Evolutionary conservation across 495 filamentous ascomycete genomes (phyloP), one percentile per base, ranked within the genome.

Genomic region (Trichoderma erinaceum): DNA sequence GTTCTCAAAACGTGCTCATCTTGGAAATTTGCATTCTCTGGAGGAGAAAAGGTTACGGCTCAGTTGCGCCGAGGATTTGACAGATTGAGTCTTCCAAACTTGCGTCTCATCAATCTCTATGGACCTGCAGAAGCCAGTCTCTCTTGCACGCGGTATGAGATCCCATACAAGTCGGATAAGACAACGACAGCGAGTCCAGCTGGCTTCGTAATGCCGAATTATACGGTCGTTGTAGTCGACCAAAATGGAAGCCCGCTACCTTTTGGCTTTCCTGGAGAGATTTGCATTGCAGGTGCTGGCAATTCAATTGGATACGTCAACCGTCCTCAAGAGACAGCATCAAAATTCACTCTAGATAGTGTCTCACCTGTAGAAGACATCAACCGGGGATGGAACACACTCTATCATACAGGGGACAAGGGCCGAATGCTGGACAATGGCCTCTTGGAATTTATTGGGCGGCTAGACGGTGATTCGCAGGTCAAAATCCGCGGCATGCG

Each of bases 401-500:
- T 82, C 69, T 76, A 83, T 66, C 74, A 75, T 0, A 82, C 80
- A 0, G 80, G 83, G 2, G 82, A 86, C 65, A 66, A 66, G 0
- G 80, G 78, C 2, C 71, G 68, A 15, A 64, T 80, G 5, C 64
- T 46, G 4, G 18, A 58, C 0, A 80, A 82, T 65, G 85, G 84
- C 0, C 13, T 69, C 0, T 44, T 87, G 1, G 52, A 78, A 0
- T 71, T 82, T 46, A 58, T 73, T 0, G 76, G 77, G 2, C 79
- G 85, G 1, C 77, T 83, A 8, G 69, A 67, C 0, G 82, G 82
- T 5, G 81, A 83, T 67, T 81, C 76, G 7, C 81, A 84, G 69
- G 69, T 86, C 48, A 87, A 88, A 68, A 48, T 88, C 3, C 72
- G 80, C 0, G 85, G 85, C 0, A 65, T 85, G 8, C 82, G 85